phyloP scores from a whole-genome alignment of 2,329 filamentous ascomycete species.

The Trichoderma pleuroti region DNA sequence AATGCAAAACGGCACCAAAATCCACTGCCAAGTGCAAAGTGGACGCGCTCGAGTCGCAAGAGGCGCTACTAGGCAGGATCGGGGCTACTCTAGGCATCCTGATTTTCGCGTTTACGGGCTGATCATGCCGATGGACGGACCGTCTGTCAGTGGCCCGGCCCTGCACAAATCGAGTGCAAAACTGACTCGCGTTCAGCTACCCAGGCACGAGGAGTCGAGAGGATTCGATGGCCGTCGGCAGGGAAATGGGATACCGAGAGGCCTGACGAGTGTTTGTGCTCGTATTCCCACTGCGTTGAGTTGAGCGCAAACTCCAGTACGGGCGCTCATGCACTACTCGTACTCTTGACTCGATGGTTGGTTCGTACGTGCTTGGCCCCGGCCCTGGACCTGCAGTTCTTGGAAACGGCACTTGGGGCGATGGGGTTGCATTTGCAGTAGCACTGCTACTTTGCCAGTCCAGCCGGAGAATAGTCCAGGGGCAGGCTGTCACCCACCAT shows the following conservation, averaged over 20 bases:
- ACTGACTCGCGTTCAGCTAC: constrained; percentile 11
- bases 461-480: not conserved
- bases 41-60: not conserved
- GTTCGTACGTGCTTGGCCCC: not conserved
- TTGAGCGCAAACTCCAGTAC: not conserved
- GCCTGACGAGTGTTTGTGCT: not conserved
- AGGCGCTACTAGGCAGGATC: not conserved
- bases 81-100: not conserved
- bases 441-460: not conserved
- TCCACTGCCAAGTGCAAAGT: not conserved
- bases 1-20: not conserved
- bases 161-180: not conserved
- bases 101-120: constrained; percentile 2
- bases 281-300: not conserved
- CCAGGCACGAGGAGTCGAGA: too few species aligned
- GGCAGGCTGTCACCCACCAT: not conserved
- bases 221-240: not conserved
- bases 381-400: not conserved
- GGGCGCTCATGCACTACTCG: too few species aligned
- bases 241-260: not conserved
- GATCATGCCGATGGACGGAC: constrained; percentile 14
- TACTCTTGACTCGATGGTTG: not conserved
- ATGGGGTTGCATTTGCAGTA: not conserved
- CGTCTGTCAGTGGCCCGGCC: constrained; percentile 12
- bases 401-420: not conserved